Conservation (phyloP, 805 yeast species). For the Jamesozyma jinghongensis region DNA sequence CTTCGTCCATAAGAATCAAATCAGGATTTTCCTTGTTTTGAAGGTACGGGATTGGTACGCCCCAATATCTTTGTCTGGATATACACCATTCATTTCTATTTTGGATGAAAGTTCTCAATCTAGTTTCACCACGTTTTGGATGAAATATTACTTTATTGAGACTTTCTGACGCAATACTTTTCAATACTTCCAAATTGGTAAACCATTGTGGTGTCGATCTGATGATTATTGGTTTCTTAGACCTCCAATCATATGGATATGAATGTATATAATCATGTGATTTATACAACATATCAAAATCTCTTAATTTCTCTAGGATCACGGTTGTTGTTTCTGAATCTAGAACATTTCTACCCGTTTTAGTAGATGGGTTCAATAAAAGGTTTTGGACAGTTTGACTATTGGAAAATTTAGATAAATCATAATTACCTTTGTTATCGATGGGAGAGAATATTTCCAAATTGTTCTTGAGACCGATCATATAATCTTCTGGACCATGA, state of each 20-base stretch:
- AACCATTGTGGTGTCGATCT: conserved; percentile 98
- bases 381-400: conserved; percentile 5
- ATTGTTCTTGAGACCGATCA: conserved; percentile 49
- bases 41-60: conserved; percentile 91
- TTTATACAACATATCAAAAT: conserved; percentile 37
- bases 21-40: conserved; percentile 47
- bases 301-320: conserved; percentile 38
- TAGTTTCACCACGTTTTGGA: conserved; percentile 63
- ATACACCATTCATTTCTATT: conserved; percentile 95
- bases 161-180: conserved; percentile 50
- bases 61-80: conserved; percentile 94
- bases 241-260: conserved; percentile 96
- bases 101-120: conserved; percentile 62
- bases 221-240: conserved; percentile 89
- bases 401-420: conserved; percentile 35
- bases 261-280: conserved; percentile 58
- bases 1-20: conserved; percentile 52
- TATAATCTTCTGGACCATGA: conserved; percentile 90
- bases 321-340: conserved; percentile 41
- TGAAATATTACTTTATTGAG: conserved; percentile 55
- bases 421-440: conserved; percentile 63
- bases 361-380: conserved; percentile 8
- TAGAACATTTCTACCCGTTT: conserved; percentile 49
- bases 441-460: conserved; percentile 69
- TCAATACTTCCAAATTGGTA: conserved; percentile 71